Evolutionary conservation across 257 asterid species (phyloP).

Genomic region (Solanum acaule): DNA sequence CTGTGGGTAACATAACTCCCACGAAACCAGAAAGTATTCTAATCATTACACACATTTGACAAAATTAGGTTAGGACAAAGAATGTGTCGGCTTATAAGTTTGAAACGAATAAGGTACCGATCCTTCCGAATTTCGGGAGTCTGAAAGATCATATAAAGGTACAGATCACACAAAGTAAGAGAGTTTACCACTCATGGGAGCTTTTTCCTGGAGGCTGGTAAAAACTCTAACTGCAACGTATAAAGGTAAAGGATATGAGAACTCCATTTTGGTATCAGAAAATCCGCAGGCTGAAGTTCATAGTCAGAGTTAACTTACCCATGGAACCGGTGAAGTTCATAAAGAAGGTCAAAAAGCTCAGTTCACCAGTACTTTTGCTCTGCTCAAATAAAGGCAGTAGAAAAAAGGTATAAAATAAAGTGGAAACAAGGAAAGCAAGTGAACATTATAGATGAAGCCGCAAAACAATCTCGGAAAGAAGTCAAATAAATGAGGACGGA

Average conservation of each 20-base stretch:
- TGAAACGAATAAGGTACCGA: background rate
- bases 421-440: constrained; percentile 4
- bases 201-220: constrained; percentile 90
- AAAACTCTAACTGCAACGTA: constrained; percentile 79
- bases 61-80: background rate
- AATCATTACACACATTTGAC: background rate
- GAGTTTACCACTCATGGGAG: constrained; percentile 77
- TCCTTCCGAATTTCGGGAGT: background rate
- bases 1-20: background rate
- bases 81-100: background rate
- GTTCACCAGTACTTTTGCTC: constrained; percentile 95
- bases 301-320: constrained; percentile 43
- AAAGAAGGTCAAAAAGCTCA: constrained; percentile 78
- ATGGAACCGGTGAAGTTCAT: constrained; percentile 85
- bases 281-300: background rate
- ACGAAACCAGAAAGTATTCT: background rate
- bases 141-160: background rate
- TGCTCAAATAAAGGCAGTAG: constrained; percentile 25
- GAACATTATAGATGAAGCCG: background rate
- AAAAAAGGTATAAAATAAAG: background rate
- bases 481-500: background rate
- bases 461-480: background rate
- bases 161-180: background rate
- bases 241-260: background rate
- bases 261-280: background rate